These are phyloP conservation scores for Volvox reticuliferus DNA, from an alignment of 139 green algal species.

Conservation along the genomic window DNA sequence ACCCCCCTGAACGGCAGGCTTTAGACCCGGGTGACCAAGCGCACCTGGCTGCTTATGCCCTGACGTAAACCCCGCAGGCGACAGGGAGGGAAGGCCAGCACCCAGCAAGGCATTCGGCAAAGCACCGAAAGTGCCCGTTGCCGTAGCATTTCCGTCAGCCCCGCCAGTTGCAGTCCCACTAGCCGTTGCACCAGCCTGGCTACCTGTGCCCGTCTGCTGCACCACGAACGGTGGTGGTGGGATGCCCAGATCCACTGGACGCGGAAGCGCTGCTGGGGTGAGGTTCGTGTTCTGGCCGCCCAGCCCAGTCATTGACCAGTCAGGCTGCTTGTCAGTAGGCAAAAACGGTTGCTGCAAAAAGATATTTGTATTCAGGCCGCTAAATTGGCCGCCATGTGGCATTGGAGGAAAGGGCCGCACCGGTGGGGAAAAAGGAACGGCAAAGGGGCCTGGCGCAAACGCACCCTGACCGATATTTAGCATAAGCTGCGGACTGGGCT, in stretches of 20 bases:
- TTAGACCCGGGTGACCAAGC: slow-evolving; percentile 30
- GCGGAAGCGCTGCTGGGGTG: not conserved
- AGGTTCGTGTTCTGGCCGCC: slow-evolving; percentile 33
- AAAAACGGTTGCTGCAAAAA: slow-evolving; percentile 60
- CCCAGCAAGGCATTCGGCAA: slow-evolving; percentile 25
- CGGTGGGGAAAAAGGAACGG: slow-evolving; percentile 8
- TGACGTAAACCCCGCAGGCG: not conserved
- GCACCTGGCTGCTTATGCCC: slow-evolving; percentile 2
- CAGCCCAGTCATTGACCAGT: slow-evolving; percentile 61
- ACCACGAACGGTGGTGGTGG: slow-evolving; percentile 23
- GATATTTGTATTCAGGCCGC: slow-evolving; percentile 44
- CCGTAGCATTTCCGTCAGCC: not conserved
- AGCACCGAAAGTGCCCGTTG: not conserved
- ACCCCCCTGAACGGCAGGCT: not conserved
- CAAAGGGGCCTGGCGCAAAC: slow-evolving; percentile 17
- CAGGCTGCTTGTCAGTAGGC: slow-evolving; percentile 63
- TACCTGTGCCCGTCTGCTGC: not conserved
- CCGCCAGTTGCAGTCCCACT: not conserved
- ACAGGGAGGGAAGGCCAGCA: slow-evolving; percentile 1
- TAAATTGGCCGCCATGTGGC: slow-evolving; percentile 39
- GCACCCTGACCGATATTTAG: slow-evolving; percentile 10
- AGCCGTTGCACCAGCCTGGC: not conserved
- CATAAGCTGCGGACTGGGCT: slow-evolving; percentile 29
- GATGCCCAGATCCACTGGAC: slow-evolving; percentile 30
- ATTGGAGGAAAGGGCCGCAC: slow-evolving; percentile 19